Conservation (phyloP, 306 rosid species). For the Astragalus membranaceus region DNA sequence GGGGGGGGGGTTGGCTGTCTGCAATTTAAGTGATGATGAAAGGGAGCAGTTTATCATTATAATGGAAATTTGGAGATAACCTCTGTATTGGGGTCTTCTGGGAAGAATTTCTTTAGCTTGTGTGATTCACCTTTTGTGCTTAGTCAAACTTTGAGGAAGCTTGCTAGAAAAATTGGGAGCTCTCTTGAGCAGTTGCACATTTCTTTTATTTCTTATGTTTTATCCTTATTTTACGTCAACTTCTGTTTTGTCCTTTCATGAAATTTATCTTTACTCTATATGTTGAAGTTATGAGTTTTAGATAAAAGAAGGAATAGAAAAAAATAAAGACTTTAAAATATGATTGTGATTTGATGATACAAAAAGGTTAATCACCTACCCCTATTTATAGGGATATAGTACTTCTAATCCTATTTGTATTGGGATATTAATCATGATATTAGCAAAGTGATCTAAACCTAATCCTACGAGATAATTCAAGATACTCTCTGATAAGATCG, state of each 20-base stretch:
- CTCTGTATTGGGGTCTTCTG: not conserved
- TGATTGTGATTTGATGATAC: no score
- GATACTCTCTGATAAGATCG: no score
- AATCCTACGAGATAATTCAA: no score
- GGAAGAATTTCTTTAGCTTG: not conserved
- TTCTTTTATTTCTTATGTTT: not conserved
- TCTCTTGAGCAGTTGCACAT: not conserved
- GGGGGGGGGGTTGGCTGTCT: not conserved
- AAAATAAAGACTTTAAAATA: no score
- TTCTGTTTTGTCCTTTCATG: not conserved
- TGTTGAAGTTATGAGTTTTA: no score
- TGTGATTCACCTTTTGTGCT: not conserved
- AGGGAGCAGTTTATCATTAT: not conserved
- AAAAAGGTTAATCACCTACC: no score
- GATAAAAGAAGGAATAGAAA: no score
- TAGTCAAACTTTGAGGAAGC: constrained; percentile 4
- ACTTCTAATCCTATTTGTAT: no score
- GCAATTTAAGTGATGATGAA: not conserved
- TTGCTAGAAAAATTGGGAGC: not conserved
- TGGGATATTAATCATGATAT: no score
- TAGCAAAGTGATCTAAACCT: no score
- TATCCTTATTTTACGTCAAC: not conserved
- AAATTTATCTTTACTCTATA: not conserved
- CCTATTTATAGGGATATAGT: no score
- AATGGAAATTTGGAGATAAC: not conserved